Percentiles rank a stretch among this genome's conserved stretches.
These are phyloP conservation scores for Suillus luteus DNA, from an alignment of 768 basidiomycete species.

Conservation along the genomic window DNA sequence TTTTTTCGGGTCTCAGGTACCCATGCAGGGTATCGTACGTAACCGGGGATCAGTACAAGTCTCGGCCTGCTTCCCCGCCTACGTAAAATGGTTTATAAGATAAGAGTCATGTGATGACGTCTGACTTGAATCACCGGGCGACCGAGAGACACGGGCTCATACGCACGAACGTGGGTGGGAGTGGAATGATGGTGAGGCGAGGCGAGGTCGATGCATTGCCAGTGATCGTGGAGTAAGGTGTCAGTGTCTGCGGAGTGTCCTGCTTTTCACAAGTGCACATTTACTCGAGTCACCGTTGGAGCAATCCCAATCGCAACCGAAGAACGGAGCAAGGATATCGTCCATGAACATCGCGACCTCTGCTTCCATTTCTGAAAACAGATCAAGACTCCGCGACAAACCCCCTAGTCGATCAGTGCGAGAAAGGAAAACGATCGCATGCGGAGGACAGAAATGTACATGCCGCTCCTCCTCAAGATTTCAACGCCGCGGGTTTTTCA, in stretches of 20 bases:
- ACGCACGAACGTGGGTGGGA: too few species aligned
- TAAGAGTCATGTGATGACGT: not conserved
- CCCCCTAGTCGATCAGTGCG: not conserved
- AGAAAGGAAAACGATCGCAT: constrained; percentile 9
- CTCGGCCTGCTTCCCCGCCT: not conserved
- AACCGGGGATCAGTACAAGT: not conserved
- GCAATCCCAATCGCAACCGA: too few species aligned
- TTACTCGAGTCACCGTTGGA: too few species aligned
- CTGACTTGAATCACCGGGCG: not conserved
- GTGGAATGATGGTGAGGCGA: too few species aligned
- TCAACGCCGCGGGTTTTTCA: constrained; percentile 5
- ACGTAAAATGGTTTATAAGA: constrained; percentile 3
- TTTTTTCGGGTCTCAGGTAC: too few species aligned
- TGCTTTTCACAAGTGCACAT: too few species aligned
- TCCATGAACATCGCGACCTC: not conserved
- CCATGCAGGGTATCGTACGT: not conserved
- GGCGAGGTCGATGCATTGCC: too few species aligned
- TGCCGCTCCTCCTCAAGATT: constrained; percentile 8
- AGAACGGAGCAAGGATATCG: too few species aligned
- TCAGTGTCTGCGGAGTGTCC: too few species aligned
- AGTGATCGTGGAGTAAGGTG: too few species aligned
- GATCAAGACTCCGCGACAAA: constrained; percentile 9
- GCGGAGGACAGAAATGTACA: constrained; percentile 11
- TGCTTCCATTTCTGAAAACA: constrained; percentile 11
- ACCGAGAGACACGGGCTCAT: too few species aligned